phyloP scores from a whole-genome alignment of 192 early-diverging fungal species.

The Lunasporangiospora selenospora region DNA sequence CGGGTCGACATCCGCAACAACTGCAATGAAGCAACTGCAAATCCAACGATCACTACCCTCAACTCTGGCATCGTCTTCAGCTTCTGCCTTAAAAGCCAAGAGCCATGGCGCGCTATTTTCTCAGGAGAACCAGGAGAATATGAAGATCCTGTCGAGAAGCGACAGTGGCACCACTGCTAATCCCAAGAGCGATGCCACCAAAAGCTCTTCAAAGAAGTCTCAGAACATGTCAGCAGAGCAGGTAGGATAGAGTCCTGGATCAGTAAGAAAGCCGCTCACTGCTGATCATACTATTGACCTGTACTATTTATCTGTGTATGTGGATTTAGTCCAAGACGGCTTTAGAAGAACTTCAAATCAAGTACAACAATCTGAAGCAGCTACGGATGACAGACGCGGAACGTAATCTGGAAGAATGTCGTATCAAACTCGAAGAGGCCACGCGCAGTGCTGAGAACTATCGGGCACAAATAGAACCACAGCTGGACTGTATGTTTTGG shows the following conservation, averaged over 20 bases:
- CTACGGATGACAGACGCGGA: conserved; percentile 36
- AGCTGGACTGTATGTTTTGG: conserved; percentile 31
- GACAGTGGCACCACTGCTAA: too few species aligned
- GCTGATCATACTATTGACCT: not conserved
- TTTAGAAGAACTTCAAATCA: conserved; percentile 19
- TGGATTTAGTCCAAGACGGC: conserved; percentile 12
- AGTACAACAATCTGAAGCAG: conserved; percentile 35
- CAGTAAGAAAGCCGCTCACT: not conserved
- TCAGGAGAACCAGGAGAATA: conserved; percentile 4
- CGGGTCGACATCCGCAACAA: too few species aligned
- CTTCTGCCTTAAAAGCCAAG: too few species aligned
- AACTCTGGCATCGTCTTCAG: too few species aligned
- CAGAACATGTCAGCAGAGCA: conserved; percentile 11
- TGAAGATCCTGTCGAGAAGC: not conserved
- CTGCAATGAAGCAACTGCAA: too few species aligned
- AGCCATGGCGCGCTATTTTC: too few species aligned
- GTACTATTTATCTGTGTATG: not conserved
- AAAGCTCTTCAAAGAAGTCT: not conserved
- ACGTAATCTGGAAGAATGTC: conserved; percentile 22
- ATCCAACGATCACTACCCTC: too few species aligned
- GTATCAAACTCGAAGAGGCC: conserved; percentile 25
- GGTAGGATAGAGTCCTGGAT: not conserved
- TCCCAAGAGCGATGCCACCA: not conserved
- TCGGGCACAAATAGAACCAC: conserved; percentile 33
- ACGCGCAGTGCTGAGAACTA: conserved; percentile 38